Conservation (phyloP, 129 eudicot species). For the Ambrosia trifida region DNA sequence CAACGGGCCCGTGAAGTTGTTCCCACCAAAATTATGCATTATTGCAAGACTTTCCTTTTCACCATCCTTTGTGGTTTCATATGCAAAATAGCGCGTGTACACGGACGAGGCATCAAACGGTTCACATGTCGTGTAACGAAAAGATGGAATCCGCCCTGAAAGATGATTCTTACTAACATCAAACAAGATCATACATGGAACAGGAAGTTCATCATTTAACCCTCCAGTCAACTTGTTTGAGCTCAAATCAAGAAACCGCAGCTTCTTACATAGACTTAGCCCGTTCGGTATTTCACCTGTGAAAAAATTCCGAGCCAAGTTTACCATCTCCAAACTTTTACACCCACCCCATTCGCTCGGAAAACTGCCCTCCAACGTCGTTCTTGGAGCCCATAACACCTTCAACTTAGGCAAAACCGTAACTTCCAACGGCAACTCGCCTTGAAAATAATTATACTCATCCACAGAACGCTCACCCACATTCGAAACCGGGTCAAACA, state of each 20-base stretch:
- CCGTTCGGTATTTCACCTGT: conserved; percentile 45
- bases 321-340: conserved; percentile 60
- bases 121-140: conserved; percentile 39
- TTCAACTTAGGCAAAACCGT: conserved; percentile 56
- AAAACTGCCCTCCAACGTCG: conserved; percentile 59
- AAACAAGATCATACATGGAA: conserved; percentile 68
- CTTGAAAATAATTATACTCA: conserved; percentile 65
- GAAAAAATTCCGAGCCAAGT: conserved; percentile 58
- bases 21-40: conserved; percentile 56
- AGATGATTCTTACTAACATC: conserved; percentile 62
- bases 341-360: conserved; percentile 68
- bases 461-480: conserved; percentile 33
- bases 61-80: conserved; percentile 31
- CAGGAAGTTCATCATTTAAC: conserved; percentile 45
- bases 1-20: conserved; percentile 54
- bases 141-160: conserved; percentile 56
- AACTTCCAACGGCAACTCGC: conserved; percentile 53
- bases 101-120: conserved; percentile 40
- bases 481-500: conserved; percentile 55
- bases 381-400: conserved; percentile 85
- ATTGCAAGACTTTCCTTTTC: conserved; percentile 39
- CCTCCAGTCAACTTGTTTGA: conserved; percentile 61
- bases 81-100: conserved; percentile 41
- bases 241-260: conserved; percentile 75
- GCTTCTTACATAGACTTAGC: conserved; percentile 51